phyloP scores from a whole-genome alignment of 257 asterid genomes.

The Nicotiana benthamiana region DNA sequence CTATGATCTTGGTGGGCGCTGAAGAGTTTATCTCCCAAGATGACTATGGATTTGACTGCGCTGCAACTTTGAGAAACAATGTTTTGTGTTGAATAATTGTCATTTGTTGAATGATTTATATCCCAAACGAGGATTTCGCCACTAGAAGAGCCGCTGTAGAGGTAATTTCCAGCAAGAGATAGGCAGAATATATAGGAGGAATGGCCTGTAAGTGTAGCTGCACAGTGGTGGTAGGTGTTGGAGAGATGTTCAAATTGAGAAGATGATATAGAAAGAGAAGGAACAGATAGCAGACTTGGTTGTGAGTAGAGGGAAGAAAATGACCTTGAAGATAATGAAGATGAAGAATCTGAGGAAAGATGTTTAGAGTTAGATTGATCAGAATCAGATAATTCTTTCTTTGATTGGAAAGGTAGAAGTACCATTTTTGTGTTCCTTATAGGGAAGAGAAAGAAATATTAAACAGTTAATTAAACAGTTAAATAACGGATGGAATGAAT shows the following conservation, averaged over 20 bases:
- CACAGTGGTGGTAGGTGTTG: slow-evolving; percentile 23
- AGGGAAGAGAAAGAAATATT: background rate
- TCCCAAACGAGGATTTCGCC: slow-evolving; percentile 51
- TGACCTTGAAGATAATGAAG: slow-evolving; percentile 33
- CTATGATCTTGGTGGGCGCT: slow-evolving; percentile 77
- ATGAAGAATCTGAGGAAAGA: slow-evolving; percentile 16
- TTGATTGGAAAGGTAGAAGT: slow-evolving; percentile 1
- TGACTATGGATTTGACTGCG: slow-evolving; percentile 50
- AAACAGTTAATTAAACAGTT: no score
- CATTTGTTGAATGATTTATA: background rate
- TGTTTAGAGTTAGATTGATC: slow-evolving; percentile 16
- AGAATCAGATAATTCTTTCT: slow-evolving; percentile 12
- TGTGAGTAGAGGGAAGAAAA: slow-evolving; percentile 46
- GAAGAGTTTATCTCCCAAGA: slow-evolving; percentile 38
- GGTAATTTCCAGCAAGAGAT: slow-evolving; percentile 42
- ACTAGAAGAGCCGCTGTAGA: slow-evolving; percentile 51
- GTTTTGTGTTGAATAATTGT: background rate
- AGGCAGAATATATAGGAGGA: slow-evolving; percentile 44
- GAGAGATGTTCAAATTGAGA: slow-evolving; percentile 33
- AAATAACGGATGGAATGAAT: background rate
- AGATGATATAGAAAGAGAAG: slow-evolving; percentile 42
- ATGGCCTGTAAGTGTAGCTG: slow-evolving; percentile 51
- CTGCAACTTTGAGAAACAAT: slow-evolving; percentile 25
- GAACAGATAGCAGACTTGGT: slow-evolving; percentile 52
- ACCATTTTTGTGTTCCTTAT: background rate